Percentiles rank a stretch among this genome's conserved stretches.
These are phyloP conservation scores for Murraya paniculata DNA, from an alignment of 345 rosid species.

Conservation along the genomic window DNA sequence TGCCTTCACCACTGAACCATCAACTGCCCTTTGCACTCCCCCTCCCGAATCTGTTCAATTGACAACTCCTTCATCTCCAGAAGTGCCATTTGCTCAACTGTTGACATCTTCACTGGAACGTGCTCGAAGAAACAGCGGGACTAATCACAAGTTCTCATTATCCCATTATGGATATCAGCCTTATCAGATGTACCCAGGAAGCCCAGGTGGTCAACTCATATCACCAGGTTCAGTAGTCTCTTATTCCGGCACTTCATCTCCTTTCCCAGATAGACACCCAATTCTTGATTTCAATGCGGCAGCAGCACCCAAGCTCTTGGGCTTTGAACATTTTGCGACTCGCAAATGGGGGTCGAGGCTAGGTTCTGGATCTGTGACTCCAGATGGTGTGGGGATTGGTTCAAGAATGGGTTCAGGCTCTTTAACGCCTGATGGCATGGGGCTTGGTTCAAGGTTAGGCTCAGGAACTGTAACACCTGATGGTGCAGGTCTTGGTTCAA, in stretches of 20 bases:
- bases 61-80: slow-evolving; percentile 94
- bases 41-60: slow-evolving; percentile 80
- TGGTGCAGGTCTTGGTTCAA: slow-evolving; percentile 55
- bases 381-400: slow-evolving; percentile 56
- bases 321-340: slow-evolving; percentile 63
- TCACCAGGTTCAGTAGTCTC: slow-evolving; percentile 84
- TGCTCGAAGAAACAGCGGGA: slow-evolving; percentile 62
- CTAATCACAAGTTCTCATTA: slow-evolving; percentile 53
- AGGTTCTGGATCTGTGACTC: slow-evolving; percentile 82
- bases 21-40: slow-evolving; percentile 92
- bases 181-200: slow-evolving; percentile 64
- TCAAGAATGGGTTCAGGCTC: slow-evolving; percentile 66
- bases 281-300: slow-evolving; percentile 57
- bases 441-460: slow-evolving; percentile 68
- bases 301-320: slow-evolving; percentile 62
- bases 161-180: slow-evolving; percentile 72
- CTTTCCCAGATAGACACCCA: slow-evolving; percentile 67
- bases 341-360: slow-evolving; percentile 88
- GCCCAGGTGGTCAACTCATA: slow-evolving; percentile 75
- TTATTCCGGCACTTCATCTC: slow-evolving; percentile 84
- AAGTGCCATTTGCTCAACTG: slow-evolving; percentile 90
- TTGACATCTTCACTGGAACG: slow-evolving; percentile 85
- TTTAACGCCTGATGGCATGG: slow-evolving; percentile 69
- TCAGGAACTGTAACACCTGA: slow-evolving; percentile 82
- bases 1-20: slow-evolving; percentile 85